Conservation (phyloP, 2,329 filamentous ascomycete genomes). For the Anisogramma anomala region DNA sequence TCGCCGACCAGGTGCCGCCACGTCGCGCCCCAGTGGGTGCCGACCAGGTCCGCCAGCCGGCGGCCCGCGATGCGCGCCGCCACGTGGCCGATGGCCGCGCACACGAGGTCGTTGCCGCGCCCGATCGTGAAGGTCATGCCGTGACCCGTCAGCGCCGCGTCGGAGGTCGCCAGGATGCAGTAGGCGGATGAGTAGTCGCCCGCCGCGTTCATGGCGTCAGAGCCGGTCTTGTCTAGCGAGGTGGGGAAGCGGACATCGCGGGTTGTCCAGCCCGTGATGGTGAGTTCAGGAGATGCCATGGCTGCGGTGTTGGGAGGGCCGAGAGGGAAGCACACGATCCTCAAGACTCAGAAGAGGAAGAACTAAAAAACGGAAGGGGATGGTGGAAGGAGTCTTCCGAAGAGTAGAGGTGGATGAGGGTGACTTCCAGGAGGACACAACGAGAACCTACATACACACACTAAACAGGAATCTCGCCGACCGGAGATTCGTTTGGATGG, state of each 20-base stretch:
- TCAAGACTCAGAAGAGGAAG: too few relatives aligned
- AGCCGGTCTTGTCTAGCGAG: slow-evolving; percentile 93
- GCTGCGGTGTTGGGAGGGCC: not conserved
- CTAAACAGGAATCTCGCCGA: too few relatives aligned
- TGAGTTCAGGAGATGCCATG: slow-evolving; percentile 38
- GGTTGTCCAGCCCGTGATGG: slow-evolving; percentile 60
- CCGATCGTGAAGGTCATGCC: slow-evolving; percentile 84
- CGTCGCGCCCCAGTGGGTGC: slow-evolving; percentile 68
- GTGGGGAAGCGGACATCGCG: slow-evolving; percentile 73
- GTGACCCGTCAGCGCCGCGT: slow-evolving; percentile 59
- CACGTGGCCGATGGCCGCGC: slow-evolving; percentile 68
- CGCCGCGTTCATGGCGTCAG: slow-evolving; percentile 91
- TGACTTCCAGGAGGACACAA: not conserved
- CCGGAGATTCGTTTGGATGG: too few relatives aligned
- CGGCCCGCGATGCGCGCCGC: slow-evolving; percentile 64
- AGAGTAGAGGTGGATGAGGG: not conserved
- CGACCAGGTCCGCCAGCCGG: slow-evolving; percentile 63
- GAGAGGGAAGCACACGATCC: too few relatives aligned
- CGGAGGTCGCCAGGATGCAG: slow-evolving; percentile 69
- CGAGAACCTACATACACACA: too few relatives aligned
- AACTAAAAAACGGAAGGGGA: too few relatives aligned
- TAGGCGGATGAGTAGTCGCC: slow-evolving; percentile 92
- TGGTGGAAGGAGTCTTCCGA: too few relatives aligned
- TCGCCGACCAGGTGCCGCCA: slow-evolving; percentile 90
- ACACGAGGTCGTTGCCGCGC: slow-evolving; percentile 87